These are phyloP conservation scores for Isabelozyma heimii DNA, from an alignment of 805 yeast species.

Conservation along the genomic window DNA sequence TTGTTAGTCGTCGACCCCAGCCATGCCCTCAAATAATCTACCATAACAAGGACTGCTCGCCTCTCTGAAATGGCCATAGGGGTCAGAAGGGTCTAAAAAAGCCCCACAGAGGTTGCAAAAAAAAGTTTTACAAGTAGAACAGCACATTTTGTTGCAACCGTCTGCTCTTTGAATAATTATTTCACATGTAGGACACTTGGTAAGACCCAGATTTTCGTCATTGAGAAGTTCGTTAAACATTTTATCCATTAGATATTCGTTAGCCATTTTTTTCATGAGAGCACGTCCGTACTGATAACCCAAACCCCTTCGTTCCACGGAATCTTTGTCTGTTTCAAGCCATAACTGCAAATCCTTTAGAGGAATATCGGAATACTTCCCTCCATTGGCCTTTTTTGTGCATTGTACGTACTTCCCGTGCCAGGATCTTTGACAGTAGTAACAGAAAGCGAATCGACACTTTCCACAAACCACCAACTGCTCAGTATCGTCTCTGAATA, in stretches of 20 bases:
- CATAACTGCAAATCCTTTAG: slow-evolving; percentile 35
- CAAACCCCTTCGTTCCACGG: slow-evolving; percentile 29
- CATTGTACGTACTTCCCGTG: slow-evolving; percentile 55
- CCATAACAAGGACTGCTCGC: slow-evolving; percentile 44
- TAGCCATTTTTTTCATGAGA: slow-evolving; percentile 38
- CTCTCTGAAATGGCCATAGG: slow-evolving; percentile 53
- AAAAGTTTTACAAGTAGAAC: slow-evolving; percentile 44
- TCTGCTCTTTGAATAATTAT: slow-evolving; percentile 51
- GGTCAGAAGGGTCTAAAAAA: slow-evolving; percentile 34
- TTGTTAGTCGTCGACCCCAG: slow-evolving; percentile 16
- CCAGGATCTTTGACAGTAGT: slow-evolving; percentile 57
- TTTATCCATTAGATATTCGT: slow-evolving; percentile 46
- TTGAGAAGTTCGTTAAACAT: slow-evolving; percentile 43
- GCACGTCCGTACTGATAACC: slow-evolving; percentile 45
- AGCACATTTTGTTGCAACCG: slow-evolving; percentile 66
- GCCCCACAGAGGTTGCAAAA: slow-evolving; percentile 59
- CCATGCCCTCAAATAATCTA: slow-evolving; percentile 51
- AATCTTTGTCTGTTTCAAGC: slow-evolving; percentile 25
- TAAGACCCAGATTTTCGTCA: slow-evolving; percentile 40
- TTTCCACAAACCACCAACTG: slow-evolving; percentile 46
- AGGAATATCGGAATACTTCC: slow-evolving; percentile 26
- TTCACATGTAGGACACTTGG: slow-evolving; percentile 52
- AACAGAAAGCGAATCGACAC: slow-evolving; percentile 56
- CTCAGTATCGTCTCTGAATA: slow-evolving; percentile 48
- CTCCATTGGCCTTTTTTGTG: slow-evolving; percentile 13